Evolutionary conservation across 1,139 yeast genomes (phyloP).

Genomic region (Pichia sp.): DNA sequence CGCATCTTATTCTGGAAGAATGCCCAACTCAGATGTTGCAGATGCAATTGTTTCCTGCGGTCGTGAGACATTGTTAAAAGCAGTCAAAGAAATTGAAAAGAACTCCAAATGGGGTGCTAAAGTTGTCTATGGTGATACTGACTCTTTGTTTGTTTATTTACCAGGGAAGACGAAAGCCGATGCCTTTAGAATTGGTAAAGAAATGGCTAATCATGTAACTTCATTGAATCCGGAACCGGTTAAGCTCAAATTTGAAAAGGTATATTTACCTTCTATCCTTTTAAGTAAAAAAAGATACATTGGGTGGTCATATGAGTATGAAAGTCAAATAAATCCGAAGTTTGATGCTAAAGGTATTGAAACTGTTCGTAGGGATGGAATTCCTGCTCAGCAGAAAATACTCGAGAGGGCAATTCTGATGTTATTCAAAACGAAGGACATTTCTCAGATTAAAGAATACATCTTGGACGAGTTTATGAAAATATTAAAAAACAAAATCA

Average conservation of each 20-base stretch:
- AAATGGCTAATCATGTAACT: slow-evolving; percentile 63
- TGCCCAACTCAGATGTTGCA: slow-evolving; percentile 95
- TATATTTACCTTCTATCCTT: slow-evolving; percentile 79
- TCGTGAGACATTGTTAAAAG: slow-evolving; percentile 70
- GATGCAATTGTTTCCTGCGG: slow-evolving; percentile 93
- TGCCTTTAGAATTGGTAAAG: slow-evolving; percentile 71
- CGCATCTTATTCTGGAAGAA: slow-evolving; percentile 91
- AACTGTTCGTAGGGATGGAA: slow-evolving; percentile 89
- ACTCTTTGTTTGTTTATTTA: slow-evolving; percentile 81
- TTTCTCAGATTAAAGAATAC: slow-evolving; percentile 65
- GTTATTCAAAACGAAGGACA: slow-evolving; percentile 67
- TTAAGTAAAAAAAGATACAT: slow-evolving; percentile 88
- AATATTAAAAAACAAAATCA: slow-evolving; percentile 55
- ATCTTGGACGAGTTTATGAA: slow-evolving; percentile 62
- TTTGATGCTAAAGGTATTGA: slow-evolving; percentile 98
- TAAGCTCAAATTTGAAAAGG: slow-evolving; percentile 83
- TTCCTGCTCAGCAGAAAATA: slow-evolving; percentile 85
- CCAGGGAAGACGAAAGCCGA: slow-evolving; percentile 77
- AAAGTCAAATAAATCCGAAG: slow-evolving; percentile 50
- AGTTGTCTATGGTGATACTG: slow-evolving; percentile 96
- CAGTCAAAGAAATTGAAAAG: slow-evolving; percentile 64
- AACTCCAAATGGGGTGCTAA: slow-evolving; percentile 72
- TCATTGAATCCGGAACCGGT: slow-evolving; percentile 76
- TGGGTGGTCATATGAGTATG: slow-evolving; percentile 70
- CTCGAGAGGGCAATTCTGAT: slow-evolving; percentile 65